Percentiles rank a stretch among this genome's conserved stretches.
Evolutionary conservation across 305 asterid genomes (phyloP).

Genomic region (Solanum hybrid): DNA sequence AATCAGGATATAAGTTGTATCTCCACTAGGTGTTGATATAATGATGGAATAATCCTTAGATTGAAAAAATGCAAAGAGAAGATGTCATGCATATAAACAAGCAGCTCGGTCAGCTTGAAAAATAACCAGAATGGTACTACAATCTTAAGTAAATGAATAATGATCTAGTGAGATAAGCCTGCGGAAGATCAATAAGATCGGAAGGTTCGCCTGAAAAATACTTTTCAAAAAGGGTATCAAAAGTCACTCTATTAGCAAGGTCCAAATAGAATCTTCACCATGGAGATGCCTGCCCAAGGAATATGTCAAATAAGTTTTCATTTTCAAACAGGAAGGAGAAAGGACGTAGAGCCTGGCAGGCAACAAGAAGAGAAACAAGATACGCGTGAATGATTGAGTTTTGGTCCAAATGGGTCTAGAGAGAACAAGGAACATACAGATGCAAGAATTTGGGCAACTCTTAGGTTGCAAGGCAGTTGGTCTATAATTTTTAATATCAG

Average conservation of each 20-base stretch:
- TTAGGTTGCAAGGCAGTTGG: neutral
- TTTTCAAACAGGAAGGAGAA: neutral
- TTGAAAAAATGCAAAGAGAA: neutral
- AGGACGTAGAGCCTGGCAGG: neutral
- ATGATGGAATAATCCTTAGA: neutral
- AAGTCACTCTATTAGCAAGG: neutral
- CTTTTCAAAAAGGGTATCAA: neutral
- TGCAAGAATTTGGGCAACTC: neutral
- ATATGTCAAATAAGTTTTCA: neutral
- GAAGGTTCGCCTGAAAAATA: neutral
- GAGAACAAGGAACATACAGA: neutral
- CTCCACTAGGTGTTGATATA: neutral
- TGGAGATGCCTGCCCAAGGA: neutral
- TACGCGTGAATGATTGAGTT: neutral
- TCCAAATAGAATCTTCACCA: neutral
- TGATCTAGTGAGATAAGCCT: neutral
- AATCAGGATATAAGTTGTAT: neutral
- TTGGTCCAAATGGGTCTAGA: neutral
- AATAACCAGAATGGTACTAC: neutral
- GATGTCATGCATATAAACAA: neutral
- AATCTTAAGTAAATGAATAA: neutral
- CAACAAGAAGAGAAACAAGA: neutral
- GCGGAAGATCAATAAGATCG: neutral
- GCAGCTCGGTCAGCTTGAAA: neutral
- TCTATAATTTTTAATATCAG: neutral